A percentile compares a stretch with the other conserved stretches of the same genome.
Conservation (phyloP, 768 basidiomycete genomes). For the Clathrus columnatus region DNA sequence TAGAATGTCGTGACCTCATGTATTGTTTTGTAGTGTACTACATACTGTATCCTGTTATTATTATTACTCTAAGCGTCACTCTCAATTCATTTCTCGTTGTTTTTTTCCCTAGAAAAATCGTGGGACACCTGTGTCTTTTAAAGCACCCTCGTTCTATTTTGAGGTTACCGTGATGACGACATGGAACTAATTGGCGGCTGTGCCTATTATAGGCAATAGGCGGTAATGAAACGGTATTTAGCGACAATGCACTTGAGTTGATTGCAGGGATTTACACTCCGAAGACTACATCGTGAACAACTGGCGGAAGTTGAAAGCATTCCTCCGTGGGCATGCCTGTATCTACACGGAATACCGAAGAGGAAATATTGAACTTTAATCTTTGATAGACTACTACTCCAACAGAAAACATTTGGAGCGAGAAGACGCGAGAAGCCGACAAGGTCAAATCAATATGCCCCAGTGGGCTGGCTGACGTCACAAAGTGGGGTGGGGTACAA, state of each 20-base stretch:
- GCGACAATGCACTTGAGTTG: too few species aligned
- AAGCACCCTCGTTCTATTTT: background rate
- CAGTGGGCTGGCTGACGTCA: background rate
- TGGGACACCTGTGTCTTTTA: background rate
- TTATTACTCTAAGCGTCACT: background rate
- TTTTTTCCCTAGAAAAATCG: too few species aligned
- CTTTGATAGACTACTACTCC: background rate
- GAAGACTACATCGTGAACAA: too few species aligned
- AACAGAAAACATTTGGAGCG: background rate
- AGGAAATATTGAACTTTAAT: too few species aligned
- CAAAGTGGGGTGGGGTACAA: background rate
- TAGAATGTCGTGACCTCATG: conserved; percentile 23
- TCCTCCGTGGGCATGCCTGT: too few species aligned
- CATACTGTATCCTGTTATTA: background rate
- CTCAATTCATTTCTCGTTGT: background rate
- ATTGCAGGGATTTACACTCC: too few species aligned
- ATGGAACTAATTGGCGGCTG: background rate
- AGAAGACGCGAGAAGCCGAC: background rate
- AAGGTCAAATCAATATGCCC: background rate
- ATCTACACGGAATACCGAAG: too few species aligned
- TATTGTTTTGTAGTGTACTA: background rate
- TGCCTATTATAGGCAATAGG: too few species aligned
- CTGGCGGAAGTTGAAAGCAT: too few species aligned
- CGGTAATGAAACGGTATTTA: too few species aligned
- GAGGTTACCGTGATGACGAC: background rate